These are phyloP conservation scores for Beauveria sp. DNA, from an alignment of 2,329 filamentous ascomycete species.

Conservation along the genomic window DNA sequence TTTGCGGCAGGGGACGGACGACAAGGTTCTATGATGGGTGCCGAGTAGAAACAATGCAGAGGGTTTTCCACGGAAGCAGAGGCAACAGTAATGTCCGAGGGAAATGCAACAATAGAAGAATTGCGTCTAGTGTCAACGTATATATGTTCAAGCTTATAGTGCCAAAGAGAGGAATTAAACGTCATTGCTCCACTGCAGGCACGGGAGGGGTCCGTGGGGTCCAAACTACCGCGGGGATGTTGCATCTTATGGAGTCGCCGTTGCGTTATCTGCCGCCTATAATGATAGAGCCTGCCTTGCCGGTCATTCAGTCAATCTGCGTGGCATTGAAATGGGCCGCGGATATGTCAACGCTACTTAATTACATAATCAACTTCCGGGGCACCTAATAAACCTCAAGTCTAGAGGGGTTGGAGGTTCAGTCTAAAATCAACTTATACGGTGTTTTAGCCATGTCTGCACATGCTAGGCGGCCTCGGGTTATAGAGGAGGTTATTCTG, in stretches of 20 bases:
- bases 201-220: neutral
- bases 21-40: neutral
- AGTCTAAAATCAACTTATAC: too few species aligned
- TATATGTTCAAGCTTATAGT: neutral
- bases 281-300: too few species aligned
- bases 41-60: neutral
- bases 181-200: neutral
- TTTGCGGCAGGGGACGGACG: neutral
- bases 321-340: too few species aligned
- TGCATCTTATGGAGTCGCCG: neutral
- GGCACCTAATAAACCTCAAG: too few species aligned
- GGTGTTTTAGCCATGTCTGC: too few species aligned
- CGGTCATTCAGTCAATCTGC: too few species aligned
- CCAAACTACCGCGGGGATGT: neutral
- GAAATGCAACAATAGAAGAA: neutral
- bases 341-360: neutral
- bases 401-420: too few species aligned
- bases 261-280: neutral
- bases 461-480: too few species aligned
- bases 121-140: neutral
- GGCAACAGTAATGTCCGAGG: neutral
- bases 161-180: neutral
- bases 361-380: too few species aligned
- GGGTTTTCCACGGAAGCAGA: too few species aligned
- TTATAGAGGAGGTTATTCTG: too few species aligned